Base-by-base conservation (phyloP, 2,329 filamentous ascomycete genomes). In the Pseudopyrenochaeta lycopersici region DNA sequence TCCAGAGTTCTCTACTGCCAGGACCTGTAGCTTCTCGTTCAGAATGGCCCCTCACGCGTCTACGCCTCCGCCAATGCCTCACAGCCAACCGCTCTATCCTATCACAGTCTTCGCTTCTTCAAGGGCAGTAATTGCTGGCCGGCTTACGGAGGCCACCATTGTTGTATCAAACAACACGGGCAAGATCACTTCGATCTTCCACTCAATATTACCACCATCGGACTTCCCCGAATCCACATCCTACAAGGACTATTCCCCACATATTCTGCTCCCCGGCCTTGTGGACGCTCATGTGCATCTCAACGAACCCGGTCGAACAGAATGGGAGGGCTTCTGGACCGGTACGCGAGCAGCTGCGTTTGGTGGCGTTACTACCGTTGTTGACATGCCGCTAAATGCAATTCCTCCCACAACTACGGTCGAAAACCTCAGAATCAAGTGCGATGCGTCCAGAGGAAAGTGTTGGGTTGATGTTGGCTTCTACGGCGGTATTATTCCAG, bases 401-500 rank as follows among this genome's bases (percentile, higher is more conserved):
- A 96, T 99, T 35, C 95, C 95, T 31, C 95, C 95, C 0, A 99
- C 95, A 0, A 98, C 94, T 9, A 98, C 94, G 0, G 83, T 98
- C 2, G 81, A 82, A 15, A 91, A 90, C 6, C 84, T 99, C 63
- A 82, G 89, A 57, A 90, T 92, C 80, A 99, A 99, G 82, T 82
- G 97, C 41, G 84, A 85, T 23, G 95, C 95, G 20, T 92, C 92
- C 35, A 78, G 85, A 56, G 92, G 90, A 30, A 90, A 98, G 78
- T 97, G 94, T 78, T 99, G 94, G 94, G 92, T 98, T 21, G 95
- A 98, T 68, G 93, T 98, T n/a, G 95, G 92, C 27, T 98, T 99
- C 77, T 98, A 98, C 73, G 95, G 95, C 21, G 95, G 95, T 29
- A 87, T 98, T 33, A 88, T 99, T 42, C 95, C 95, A 3, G 95